Percentiles rank a stretch among this genome's conserved stretches.
phyloP scores from a whole-genome alignment of 768 basidiomycete species.

The Tephrocybe sp. region DNA sequence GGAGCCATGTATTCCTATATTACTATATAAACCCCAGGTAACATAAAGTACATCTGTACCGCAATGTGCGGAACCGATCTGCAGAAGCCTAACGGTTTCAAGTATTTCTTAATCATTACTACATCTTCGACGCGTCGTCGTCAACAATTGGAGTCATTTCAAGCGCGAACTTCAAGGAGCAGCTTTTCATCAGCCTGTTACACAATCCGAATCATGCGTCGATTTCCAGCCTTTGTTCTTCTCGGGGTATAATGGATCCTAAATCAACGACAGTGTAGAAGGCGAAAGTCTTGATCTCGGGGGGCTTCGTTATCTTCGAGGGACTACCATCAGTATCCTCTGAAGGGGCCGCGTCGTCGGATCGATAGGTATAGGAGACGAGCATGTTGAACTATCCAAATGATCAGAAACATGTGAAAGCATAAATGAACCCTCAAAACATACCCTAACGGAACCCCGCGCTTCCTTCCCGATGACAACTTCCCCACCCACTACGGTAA shows the following conservation, averaged over 20 bases:
- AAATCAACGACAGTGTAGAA: conserved; percentile 87
- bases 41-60: no score
- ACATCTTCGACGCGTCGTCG: no score
- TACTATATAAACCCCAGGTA: no score
- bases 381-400: conserved; percentile 83
- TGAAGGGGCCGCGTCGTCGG: conserved; percentile 77
- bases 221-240: conserved; percentile 39
- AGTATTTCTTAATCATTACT: no score
- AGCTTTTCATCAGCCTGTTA: no score
- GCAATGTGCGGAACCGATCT: no score
- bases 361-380: conserved; percentile 90
- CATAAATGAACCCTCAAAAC: conserved; percentile 21
- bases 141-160: no score
- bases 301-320: conserved; percentile 45
- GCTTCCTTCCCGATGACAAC: conserved; percentile 83
- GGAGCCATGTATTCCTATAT: no score
- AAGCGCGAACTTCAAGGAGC: no score
- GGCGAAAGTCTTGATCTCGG: conserved; percentile 85
- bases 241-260: conserved; percentile 65
- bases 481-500: conserved; percentile 87
- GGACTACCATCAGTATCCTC: conserved; percentile 54
- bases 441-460: conserved; percentile 74
- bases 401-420: neutral
- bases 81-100: no score
- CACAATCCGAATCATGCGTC: conserved; percentile 16